Conservation (phyloP, 2,329 filamentous ascomycete genomes). For the Trichoderma koningii region DNA sequence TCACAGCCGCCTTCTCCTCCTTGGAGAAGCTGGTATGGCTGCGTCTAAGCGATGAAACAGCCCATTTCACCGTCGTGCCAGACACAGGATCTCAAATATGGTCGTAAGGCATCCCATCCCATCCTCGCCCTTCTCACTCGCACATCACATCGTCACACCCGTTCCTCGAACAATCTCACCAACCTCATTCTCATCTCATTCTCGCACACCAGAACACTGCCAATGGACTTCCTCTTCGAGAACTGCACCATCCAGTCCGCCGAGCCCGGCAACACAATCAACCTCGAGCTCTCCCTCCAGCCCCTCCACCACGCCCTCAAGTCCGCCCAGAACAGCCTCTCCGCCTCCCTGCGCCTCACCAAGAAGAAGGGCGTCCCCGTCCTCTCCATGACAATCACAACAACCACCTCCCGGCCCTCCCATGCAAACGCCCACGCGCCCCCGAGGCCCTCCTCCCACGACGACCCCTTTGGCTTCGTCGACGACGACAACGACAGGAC, state of each 20-base stretch:
- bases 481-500: constrained; percentile 53
- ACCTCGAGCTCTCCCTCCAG: constrained; percentile 89
- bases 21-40: constrained; percentile 87
- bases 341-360: constrained; percentile 83
- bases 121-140: background rate
- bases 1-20: constrained; percentile 64
- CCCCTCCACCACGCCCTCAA: constrained; percentile 88
- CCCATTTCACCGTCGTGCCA: constrained; percentile 93
- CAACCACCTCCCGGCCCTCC: constrained; percentile 58
- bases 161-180: background rate
- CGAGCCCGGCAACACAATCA: constrained; percentile 82
- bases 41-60: constrained; percentile 80
- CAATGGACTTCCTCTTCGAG: constrained; percentile 84
- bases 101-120: constrained; percentile 61
- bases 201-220: constrained; percentile 50
- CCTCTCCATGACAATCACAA: constrained; percentile 86
- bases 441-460: constrained; percentile 37
- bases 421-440: constrained; percentile 40
- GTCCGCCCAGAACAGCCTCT: constrained; percentile 78
- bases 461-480: constrained; percentile 46
- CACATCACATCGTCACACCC: background rate
- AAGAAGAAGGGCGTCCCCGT: constrained; percentile 89
- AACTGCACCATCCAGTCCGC: constrained; percentile 84
- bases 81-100: constrained; percentile 95
- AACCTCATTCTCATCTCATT: background rate